Base-by-base conservation (phyloP, 768 basidiomycete genomes). In the Gymnopilus junonius region DNA sequence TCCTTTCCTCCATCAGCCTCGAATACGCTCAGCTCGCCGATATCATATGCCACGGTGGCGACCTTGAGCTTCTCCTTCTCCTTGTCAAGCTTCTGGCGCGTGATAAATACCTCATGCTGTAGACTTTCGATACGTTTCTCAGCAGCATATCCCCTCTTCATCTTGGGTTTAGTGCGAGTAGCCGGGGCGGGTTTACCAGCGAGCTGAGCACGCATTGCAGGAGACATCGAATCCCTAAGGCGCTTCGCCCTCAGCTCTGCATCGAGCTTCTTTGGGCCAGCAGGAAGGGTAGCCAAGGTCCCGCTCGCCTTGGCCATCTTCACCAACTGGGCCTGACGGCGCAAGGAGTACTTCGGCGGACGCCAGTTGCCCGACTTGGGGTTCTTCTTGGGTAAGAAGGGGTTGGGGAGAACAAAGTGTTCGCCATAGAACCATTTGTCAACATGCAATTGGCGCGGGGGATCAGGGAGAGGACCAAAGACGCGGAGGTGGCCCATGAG, bases 291-390 rank as follows among this genome's bases (percentile, higher is more conserved):
- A 39, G 87, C 81, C 45, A 89, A 71, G 40, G 80, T 79, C 34
- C 82, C 83, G 21, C 78, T 76, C 23, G 75, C 75, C 62, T 84
- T 84, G 3, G 93, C 93, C 55, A 82, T 82, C 77, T 92, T 94
- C 51, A 94, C 78, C 35, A 95, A 80, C 42, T 91, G 90, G 11
- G 90, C 91, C 73, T 95, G 93, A 34, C 86, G 85, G 20, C 93
- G 85, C 25, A 90, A 75, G 4, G 92, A 94, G 67, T 90, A 89
- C 63, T 83, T 85, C 11, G 93, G 82, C 0, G 87, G 85, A 27
- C 81, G 81, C 91, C 91, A 93, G 72, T 84, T 79, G 21, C 85
- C 86, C 0, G 87, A 85, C 51, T 81, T 77, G 0, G 84, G 76
- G 65, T 90, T 90, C 58, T 80, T 81, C 48, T 77, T 81, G 4